These are phyloP conservation scores for Ilex asprella DNA, from an alignment of 257 asterid genomes.

Conservation along the genomic window DNA sequence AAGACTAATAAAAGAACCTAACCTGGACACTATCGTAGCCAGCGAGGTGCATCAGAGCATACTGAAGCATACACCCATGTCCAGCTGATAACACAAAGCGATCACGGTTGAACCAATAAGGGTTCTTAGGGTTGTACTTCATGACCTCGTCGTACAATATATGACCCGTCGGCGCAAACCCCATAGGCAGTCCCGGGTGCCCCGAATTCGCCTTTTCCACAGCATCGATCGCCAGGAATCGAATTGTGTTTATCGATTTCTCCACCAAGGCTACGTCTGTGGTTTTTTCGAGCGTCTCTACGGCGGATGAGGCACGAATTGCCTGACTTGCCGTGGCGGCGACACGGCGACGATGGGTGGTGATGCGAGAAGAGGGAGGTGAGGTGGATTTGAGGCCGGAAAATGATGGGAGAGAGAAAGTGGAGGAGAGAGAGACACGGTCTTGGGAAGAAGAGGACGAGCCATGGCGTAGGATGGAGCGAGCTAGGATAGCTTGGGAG, in stretches of 20 bases:
- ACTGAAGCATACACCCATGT: background rate
- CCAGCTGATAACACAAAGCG: background rate
- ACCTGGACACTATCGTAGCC: background rate
- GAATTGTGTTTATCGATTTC: background rate
- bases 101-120: background rate
- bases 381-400: background rate
- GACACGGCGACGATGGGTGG: background rate
- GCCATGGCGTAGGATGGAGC: constrained; percentile 25
- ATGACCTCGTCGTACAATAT: background rate
- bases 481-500: constrained; percentile 5
- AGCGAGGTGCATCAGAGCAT: background rate
- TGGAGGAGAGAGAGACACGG: no score
- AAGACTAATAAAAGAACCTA: background rate
- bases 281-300: background rate
- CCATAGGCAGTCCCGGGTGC: background rate
- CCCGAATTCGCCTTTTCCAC: background rate
- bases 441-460: no score
- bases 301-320: no score
- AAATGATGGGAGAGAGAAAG: background rate
- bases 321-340: background rate
- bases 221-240: background rate
- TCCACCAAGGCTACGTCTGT: background rate
- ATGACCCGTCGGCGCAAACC: background rate
- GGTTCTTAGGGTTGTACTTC: background rate
- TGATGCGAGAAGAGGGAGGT: background rate